Evolutionary conservation across 2,329 filamentous ascomycete genomes (phyloP).

Genomic region (Bipolaris oryzae): DNA sequence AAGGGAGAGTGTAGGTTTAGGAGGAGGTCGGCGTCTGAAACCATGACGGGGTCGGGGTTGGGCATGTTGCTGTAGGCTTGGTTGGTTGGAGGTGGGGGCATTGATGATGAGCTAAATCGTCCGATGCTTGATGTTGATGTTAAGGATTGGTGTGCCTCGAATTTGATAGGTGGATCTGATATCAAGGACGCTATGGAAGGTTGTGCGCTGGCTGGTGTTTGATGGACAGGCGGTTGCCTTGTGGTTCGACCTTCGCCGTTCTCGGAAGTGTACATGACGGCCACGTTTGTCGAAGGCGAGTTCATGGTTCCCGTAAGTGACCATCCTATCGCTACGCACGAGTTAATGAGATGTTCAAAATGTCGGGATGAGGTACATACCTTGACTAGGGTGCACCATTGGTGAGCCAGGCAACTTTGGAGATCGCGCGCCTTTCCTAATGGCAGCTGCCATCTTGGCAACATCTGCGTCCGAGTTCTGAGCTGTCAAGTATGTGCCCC

Average conservation of each 20-base stretch:
- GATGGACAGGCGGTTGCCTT: constrained; percentile 29
- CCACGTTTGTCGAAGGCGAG: constrained; percentile 81
- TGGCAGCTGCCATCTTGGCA: constrained; percentile 40
- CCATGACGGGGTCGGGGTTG: constrained; percentile 43
- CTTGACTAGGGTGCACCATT: constrained; percentile 58
- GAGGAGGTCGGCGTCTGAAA: constrained; percentile 56
- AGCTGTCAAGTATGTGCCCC: constrained; percentile 51
- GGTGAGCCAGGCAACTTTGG: constrained; percentile 52
- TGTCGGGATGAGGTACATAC: constrained; percentile 31
- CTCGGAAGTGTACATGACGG: constrained; percentile 74
- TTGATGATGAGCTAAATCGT: constrained; percentile 37
- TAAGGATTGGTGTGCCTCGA: constrained; percentile 30
- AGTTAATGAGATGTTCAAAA: constrained; percentile 15
- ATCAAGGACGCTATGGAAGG: constrained; percentile 43
- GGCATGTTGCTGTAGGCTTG: constrained; percentile 29
- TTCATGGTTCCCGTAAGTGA: constrained; percentile 87
- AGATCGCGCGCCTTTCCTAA: constrained; percentile 37
- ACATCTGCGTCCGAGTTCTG: constrained; percentile 38
- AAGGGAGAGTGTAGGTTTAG: constrained; percentile 58
- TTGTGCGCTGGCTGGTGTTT: constrained; percentile 26
- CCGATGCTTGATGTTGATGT: constrained; percentile 31
- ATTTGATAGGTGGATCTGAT: constrained; percentile 37
- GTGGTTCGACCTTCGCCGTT: constrained; percentile 33
- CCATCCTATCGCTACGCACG: constrained; percentile 71
- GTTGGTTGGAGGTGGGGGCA: constrained; percentile 44